Base-by-base conservation (phyloP, 1,139 yeast species). In the Pichia sp. region DNA sequence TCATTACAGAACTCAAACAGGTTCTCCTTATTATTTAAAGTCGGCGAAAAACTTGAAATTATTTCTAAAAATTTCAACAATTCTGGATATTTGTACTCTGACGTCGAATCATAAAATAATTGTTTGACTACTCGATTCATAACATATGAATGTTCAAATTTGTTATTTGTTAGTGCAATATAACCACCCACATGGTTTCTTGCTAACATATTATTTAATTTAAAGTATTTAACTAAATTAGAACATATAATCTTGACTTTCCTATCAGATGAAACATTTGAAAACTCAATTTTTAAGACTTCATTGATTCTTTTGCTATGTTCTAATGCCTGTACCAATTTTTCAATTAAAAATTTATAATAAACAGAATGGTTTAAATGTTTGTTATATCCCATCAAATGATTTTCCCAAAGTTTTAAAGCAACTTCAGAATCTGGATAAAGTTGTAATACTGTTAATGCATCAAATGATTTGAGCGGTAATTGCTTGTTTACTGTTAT, bases 171-270 rank as follows among this genome's bases (percentile, higher is more conserved):
- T 40, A 45, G 39, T 7, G 43, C 36, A 26, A 49, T 44, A 32
- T 42, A 46, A 42, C 45, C 48, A 43, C 52, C 52, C 44, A 47
- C 50, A 27, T 40, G 45, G 30, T 45, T 45, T 23, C 48, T 49
- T 29, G 48, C 23, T 16, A 30, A 32, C 23, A 40, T 30, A 16
- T 40, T n/a, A 6, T 39, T 34, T 1, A 16, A 13, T 23, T 47
- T 40, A 12, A 47, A 37, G 38, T 49, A 49, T 11, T 24, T 23
- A 3, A 15, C n/a, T 11, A 48, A 37, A n/a, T 18, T 15, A n/a
- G 20, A 12, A 8, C 30, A 18, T 12, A 50, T 43, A 5, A 50
- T 16, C 12, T 23, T 38, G 8, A 38, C 45, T 39, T 50, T 50
- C 16, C 39, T 39, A 15, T 24, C 20, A 12, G 47, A 18, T 18